phyloP scores from a whole-genome alignment of 805 yeast genomes.

The Spathaspora passalidarum region DNA sequence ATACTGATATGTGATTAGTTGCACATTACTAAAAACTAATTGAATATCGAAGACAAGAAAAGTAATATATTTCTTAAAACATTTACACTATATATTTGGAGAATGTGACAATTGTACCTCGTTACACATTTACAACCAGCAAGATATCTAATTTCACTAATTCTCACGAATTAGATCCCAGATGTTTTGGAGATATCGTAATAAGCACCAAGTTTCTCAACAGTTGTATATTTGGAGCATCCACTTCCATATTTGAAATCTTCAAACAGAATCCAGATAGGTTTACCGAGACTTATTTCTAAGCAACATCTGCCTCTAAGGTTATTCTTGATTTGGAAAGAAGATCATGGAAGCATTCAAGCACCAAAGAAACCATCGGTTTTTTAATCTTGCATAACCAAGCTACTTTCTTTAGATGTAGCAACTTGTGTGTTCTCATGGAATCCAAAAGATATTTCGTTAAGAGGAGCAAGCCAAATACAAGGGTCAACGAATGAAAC shows the following conservation, averaged over 20 bases:
- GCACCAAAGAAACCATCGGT: constrained; percentile 57
- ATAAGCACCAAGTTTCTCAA: constrained; percentile 79
- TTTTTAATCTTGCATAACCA: constrained; percentile 68
- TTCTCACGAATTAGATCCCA: constrained; percentile 77
- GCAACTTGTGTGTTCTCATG: constrained; percentile 76
- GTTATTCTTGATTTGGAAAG: constrained; percentile 84
- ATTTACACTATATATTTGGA: constrained; percentile 68
- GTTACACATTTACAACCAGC: constrained; percentile 69
- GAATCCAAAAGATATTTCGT: constrained; percentile 84
- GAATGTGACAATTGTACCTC: constrained; percentile 37
- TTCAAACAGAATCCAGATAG: constrained; percentile 38
- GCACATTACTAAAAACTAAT: constrained; percentile 71
- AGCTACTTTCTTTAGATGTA: constrained; percentile 70
- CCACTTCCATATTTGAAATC: constrained; percentile 48
- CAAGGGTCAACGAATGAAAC: constrained; percentile 21
- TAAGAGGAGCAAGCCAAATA: constrained; percentile 57
- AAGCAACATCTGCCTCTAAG: constrained; percentile 55
- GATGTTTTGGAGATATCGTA: constrained; percentile 85
- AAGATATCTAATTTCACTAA: constrained; percentile 68
- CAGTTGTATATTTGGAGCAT: constrained; percentile 56
- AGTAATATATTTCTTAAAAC: constrained; percentile 49
- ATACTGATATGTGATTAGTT: constrained; percentile 66
- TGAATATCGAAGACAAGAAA: constrained; percentile 80
- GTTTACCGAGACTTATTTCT: constrained; percentile 34
- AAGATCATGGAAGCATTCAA: constrained; percentile 83